Base-by-base conservation (phyloP, 2,329 filamentous ascomycete species). In the Diaporthe sp. region DNA sequence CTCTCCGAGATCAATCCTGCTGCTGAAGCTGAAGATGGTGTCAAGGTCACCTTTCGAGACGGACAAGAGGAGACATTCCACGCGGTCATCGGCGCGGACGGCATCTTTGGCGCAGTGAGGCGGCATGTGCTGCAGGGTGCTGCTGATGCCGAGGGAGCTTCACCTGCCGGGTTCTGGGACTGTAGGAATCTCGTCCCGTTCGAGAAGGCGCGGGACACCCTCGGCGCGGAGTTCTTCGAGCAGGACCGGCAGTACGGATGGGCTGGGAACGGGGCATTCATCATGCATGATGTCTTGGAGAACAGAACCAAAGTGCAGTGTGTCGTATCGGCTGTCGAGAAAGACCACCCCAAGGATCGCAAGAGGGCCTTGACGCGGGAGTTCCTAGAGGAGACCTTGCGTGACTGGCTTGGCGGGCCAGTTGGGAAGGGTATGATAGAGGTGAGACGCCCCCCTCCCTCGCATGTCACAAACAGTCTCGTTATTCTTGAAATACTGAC, bases 31-130 rank as follows among this genome's bases (percentile, higher is more conserved):
- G 58, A 62, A 3, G 67, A 28, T 12, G 51, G 44, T 7, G 34
- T 76, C 17, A 62, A 60, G 19, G 49, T 79, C 12, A 74, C 68
- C n/a, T 80, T 80, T 13, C 31, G 68, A 2, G 78, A 80, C 60
- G 79, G 78, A 3, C 67, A 61, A 6, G 65, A 58, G 0, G 74
- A 75, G 8, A 53, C 61, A 2, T 78, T 78, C 44, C 75, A 80
- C 61, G 76, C 78, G 2, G 71, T 80, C 4, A 78, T 81, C 17
- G 79, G 79, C 22, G 78, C 79, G 5, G 79, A 81, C 44, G 79
- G 79, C 12, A 79, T 80, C 15, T 78, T 78, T 39, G 74, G 79
- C 46, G 46, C 68, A 0, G 79, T 79, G 9, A 77, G 78, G 25
- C 76, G 75, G 13, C 68, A 79, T 51, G 76, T 81, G 8, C n/a